Base-by-base conservation (phyloP, 495 filamentous ascomycete species). In the Neurospora intermedia region DNA sequence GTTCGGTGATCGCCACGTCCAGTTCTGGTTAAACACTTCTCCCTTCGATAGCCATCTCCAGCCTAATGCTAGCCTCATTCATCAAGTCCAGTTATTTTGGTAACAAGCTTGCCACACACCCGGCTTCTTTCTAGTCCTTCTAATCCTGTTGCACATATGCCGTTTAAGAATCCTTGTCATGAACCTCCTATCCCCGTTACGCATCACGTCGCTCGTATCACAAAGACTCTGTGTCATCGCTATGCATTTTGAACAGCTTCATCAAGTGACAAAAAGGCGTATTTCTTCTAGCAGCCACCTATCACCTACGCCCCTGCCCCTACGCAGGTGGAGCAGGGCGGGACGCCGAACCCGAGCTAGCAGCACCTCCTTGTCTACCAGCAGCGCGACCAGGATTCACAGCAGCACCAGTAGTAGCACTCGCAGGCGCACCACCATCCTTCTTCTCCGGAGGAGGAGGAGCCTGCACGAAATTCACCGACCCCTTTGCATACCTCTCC, bases 401-500 rank as follows among this genome's bases (percentile, higher is more conserved):
- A 66, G 27, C 27, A 35, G 27, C 27, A 35, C 13, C 23, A 59
- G 43, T n/a, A 59, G 43, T n/a, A 9, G 54, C 23, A 62, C 54
- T 23, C 23, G 54, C 23, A 66, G 48, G 48, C 10, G 48, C 42
- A 69, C 71, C 42, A 69, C 71, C 71, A 35, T 66, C 13, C 15
- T 66, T 66, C 54, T 70, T 70, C 46, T 70, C 27, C 35, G 45
- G 59, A 45, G 27, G 16, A 39, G 27, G 16, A 38, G 35, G 4
- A 54, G 23, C 16, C 41, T 10, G 43, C 9, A 74, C 73, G 40
- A 81, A 83, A 39, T 75, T 76, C n/a, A 77, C 74, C 8, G 73
- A 35, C 43, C 81, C 82, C 77, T 83, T 87, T 6, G 94, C 94
- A 82, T 97, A 95, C 76, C 89, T 88, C 77, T 87, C 86, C 42